These are phyloP conservation scores for Talaromyces verruculosus DNA, from an alignment of 2,329 filamentous ascomycete genomes.

Conservation along the genomic window DNA sequence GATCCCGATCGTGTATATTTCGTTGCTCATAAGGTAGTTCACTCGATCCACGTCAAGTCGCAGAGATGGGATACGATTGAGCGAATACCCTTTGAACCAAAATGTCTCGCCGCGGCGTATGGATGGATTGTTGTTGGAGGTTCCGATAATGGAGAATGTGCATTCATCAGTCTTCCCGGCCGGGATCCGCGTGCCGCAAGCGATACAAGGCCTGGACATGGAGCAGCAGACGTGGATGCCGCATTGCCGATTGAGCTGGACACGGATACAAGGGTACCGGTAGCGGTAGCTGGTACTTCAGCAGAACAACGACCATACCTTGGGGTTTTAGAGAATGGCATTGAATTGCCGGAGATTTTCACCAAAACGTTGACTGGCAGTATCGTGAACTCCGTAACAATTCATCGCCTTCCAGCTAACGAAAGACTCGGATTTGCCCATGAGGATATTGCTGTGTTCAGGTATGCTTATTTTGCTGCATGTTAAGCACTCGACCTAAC, in stretches of 20 bases:
- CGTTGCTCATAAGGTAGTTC: constrained; percentile 73
- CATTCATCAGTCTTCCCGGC: constrained; percentile 65
- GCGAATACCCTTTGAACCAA: constrained; percentile 68
- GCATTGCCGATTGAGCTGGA: constrained; percentile 56
- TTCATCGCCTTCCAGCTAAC: constrained; percentile 56
- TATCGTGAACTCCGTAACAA: constrained; percentile 67
- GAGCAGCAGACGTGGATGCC: constrained; percentile 54
- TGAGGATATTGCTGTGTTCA: constrained; percentile 57
- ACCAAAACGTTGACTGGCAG: constrained; percentile 61
- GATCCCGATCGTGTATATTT: constrained; percentile 80
- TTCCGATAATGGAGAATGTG: constrained; percentile 78
- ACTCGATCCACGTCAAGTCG: constrained; percentile 67
- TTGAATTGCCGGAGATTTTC: constrained; percentile 47
- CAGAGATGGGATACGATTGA: constrained; percentile 72
- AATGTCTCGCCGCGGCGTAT: constrained; percentile 80
- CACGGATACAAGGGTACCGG: constrained; percentile 27
- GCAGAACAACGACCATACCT: constrained; percentile 26
- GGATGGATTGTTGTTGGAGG: constrained; percentile 92
- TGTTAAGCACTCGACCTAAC: constrained; percentile 23
- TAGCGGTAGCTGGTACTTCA: constrained; percentile 26
- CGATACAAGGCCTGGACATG: constrained; percentile 35
- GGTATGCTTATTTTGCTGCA: constrained; percentile 34
- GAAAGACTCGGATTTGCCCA: constrained; percentile 41
- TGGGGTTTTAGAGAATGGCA: constrained; percentile 25
- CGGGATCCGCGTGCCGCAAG: constrained; percentile 22